A percentile compares a stretch with the other conserved stretches of the same genome.
Evolutionary conservation across 2,329 filamentous ascomycete genomes (phyloP).

Genomic region (Xylaria arbuscula): DNA sequence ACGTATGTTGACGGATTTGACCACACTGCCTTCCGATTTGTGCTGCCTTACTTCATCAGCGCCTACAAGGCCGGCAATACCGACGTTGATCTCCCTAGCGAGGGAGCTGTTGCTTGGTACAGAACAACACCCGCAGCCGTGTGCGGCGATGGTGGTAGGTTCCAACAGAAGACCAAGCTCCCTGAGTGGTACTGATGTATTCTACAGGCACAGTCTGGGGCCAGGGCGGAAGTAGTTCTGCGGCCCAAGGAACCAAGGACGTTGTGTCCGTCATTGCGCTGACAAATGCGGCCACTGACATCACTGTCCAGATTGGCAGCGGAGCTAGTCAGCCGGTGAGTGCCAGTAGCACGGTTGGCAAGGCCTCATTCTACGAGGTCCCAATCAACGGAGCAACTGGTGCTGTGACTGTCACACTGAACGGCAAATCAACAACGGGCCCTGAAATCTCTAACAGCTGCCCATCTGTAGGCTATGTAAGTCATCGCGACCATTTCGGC

Average conservation of each 20-base stretch:
- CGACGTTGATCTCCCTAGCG: constrained; percentile 44
- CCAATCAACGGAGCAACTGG: constrained; percentile 54
- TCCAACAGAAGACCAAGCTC: constrained; percentile 36
- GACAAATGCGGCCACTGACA: constrained; percentile 49
- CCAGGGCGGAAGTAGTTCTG: constrained; percentile 51
- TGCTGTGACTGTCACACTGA: constrained; percentile 53
- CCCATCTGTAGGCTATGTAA: constrained; percentile 47
- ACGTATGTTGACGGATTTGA: constrained; percentile 59
- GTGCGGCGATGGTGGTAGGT: constrained; percentile 54
- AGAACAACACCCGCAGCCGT: constrained; percentile 45
- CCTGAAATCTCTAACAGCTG: constrained; percentile 52
- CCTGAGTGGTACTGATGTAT: constrained; percentile 19
- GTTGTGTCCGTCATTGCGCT: constrained; percentile 58
- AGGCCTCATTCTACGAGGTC: constrained; percentile 53
- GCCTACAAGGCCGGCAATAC: constrained; percentile 60
- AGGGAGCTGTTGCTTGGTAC: constrained; percentile 48
- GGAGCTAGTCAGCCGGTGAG: constrained; percentile 47
- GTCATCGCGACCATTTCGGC: constrained; percentile 23
- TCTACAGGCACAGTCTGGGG: constrained; percentile 54
- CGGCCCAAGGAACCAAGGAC: constrained; percentile 54
- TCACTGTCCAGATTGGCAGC: constrained; percentile 54
- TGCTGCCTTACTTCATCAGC: constrained; percentile 62
- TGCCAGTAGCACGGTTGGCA: constrained; percentile 46
- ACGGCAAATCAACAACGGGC: constrained; percentile 53
- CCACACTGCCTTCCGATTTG: constrained; percentile 61